Conservation (phyloP, 768 basidiomycete species). For the Chalciporus piperatus region DNA sequence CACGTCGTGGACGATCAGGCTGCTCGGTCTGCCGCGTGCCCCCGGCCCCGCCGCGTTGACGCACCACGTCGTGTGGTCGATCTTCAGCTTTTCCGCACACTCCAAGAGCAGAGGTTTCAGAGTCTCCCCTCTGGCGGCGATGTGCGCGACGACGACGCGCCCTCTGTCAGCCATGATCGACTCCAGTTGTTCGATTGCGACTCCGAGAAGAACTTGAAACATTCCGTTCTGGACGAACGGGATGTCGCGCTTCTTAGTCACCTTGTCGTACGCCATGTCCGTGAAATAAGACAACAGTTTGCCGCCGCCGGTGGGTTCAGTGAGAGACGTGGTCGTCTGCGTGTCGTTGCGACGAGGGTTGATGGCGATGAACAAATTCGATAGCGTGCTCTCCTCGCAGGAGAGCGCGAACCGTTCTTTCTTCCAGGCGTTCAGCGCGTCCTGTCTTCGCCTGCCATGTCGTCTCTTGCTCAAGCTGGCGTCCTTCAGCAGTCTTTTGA, state of each 20-base stretch:
- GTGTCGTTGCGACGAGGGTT: too few relatives aligned
- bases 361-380: too few relatives aligned
- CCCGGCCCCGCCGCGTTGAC: too few relatives aligned
- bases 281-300: not conserved
- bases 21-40: too few relatives aligned
- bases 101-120: not conserved
- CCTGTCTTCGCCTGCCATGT: not conserved
- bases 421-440: too few relatives aligned
- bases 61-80: not conserved
- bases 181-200: not conserved
- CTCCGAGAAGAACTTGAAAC: not conserved
- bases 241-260: not conserved
- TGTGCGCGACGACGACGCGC: too few relatives aligned
- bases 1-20: too few relatives aligned
- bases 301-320: not conserved
- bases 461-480: not conserved
- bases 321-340: not conserved
- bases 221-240: not conserved
- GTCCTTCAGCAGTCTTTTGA: not conserved
- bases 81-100: not conserved
- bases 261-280: not conserved
- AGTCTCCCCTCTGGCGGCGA: not conserved
- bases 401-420: too few relatives aligned
- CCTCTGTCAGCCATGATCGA: not conserved
- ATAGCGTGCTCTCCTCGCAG: too few relatives aligned